Evolutionary conservation across 371 early-diverging fungal genomes (phyloP).

Genomic region (Funneliformis caledonium): DNA sequence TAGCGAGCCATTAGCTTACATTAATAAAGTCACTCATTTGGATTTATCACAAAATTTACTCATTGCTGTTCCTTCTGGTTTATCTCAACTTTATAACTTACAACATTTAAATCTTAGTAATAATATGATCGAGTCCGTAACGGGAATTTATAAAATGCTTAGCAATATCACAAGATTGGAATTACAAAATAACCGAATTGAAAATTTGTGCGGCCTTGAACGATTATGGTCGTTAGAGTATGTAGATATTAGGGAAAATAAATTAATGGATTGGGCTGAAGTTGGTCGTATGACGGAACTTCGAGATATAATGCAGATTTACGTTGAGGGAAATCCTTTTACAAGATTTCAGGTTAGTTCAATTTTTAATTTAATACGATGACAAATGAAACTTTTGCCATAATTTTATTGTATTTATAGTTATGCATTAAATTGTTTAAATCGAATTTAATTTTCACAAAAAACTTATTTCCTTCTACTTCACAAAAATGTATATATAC

Average conservation of each 20-base stretch:
- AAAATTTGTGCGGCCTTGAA: constrained; percentile 66
- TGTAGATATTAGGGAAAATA: constrained; percentile 71
- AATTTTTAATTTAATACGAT: neutral
- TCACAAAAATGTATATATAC: neutral
- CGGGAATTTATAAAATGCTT: constrained; percentile 65
- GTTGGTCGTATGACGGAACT: constrained; percentile 60
- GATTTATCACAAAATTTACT: constrained; percentile 70
- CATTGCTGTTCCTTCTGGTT: constrained; percentile 61
- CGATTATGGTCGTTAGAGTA: constrained; percentile 73
- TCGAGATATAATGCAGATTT: constrained; percentile 63
- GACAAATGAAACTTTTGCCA: neutral
- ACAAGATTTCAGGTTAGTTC: constrained; percentile 55
- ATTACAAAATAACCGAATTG: constrained; percentile 69
- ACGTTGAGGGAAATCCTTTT: constrained; percentile 68
- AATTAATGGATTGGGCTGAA: constrained; percentile 63
- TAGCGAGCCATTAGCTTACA: constrained; percentile 49
- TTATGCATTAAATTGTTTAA: too few species aligned
- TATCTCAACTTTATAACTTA: constrained; percentile 62
- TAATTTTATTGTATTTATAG: neutral
- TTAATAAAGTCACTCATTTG: constrained; percentile 59
- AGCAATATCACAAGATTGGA: constrained; percentile 70
- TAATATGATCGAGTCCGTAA: constrained; percentile 67
- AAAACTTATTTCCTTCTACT: neutral
- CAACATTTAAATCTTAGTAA: constrained; percentile 64
- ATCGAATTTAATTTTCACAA: too few species aligned